Base-by-base conservation (phyloP, 768 basidiomycete genomes). In the Rhodosporidiobolus sp. region DNA sequence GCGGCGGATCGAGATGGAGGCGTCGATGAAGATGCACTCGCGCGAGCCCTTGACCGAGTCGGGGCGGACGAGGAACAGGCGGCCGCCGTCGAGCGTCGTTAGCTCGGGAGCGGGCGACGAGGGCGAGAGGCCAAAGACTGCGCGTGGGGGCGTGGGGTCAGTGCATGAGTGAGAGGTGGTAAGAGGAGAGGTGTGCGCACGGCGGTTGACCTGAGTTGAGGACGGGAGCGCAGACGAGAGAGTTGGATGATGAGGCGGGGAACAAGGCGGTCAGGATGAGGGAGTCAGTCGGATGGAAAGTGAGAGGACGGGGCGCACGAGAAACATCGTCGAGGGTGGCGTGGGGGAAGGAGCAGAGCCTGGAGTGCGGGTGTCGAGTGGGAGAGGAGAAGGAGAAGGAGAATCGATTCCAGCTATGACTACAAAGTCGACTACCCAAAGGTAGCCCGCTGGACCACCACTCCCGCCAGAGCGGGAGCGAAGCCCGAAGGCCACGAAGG, bases 1-100 rank as follows among this genome's bases (percentile, higher is more conserved):
- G 69, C 94, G 87, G 67, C 96, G 88, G 79, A 99, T 89, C 32
- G 94, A 93, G 17, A 90, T 89, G 84, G 96, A 94, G 10, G 94
- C 94, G 76, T 96, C 94, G 75, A 92, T 93, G 82, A 91, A 98
- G 79, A 97, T 96, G 92, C 95, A 98, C 85, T 98, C 95, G 77
- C 94, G 84, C 30, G 90, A 90, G 30, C 91, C 89, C 70, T 94
- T 90, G 77, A 96, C 88, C 77, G 90, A 91, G 65, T 91, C 93
- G 52, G 93, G 91, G 50, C 95, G 87, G 64, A 94, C 88, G 66
- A 97, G 88, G 82, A 89, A 94, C 34, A 99, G 86, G 80, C 92
- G 90, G 4, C 95, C 95, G 46, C 89, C 88, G 30, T 91, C 89
- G 69, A 97, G 91, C 83, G 95, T 94, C 61, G 94, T 91, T 52